A percentile compares a stretch with the other conserved stretches of the same genome.
Evolutionary conservation across 768 basidiomycete genomes (phyloP).

Genomic region (Pilatotrama ljubarskyi): DNA sequence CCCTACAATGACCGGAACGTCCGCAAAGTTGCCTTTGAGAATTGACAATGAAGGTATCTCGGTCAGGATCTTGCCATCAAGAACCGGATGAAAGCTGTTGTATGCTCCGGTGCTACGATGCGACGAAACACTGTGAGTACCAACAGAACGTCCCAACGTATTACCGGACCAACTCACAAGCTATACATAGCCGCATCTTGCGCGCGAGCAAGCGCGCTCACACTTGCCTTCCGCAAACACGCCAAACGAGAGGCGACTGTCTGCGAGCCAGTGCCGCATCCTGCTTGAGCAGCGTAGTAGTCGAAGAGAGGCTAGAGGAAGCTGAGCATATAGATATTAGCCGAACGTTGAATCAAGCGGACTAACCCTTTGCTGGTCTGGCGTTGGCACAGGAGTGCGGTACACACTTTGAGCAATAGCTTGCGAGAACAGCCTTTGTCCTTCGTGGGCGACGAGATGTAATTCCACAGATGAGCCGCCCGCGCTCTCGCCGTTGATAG

Average conservation of each 20-base stretch:
- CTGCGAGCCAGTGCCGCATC: conserved; percentile 41
- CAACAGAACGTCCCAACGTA: background rate
- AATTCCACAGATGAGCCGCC: conserved; percentile 57
- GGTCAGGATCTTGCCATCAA: conserved; percentile 53
- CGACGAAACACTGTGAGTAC: background rate
- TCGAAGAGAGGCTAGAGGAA: conserved; percentile 49
- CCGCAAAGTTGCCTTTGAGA: conserved; percentile 43
- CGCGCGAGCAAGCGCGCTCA: conserved; percentile 53
- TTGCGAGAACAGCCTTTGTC: conserved; percentile 45
- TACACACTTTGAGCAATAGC: conserved; percentile 67
- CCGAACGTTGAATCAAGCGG: background rate
- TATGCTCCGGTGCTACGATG: conserved; percentile 42
- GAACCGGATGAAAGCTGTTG: conserved; percentile 50
- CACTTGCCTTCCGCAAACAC: conserved; percentile 50
- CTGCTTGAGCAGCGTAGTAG: conserved; percentile 49
- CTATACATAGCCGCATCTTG: conserved; percentile 48
- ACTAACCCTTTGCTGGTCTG: conserved; percentile 54
- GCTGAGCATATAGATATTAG: background rate
- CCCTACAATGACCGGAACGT: conserved; percentile 63
- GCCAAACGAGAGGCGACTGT: conserved; percentile 38
- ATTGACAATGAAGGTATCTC: conserved; percentile 52
- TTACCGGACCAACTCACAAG: conserved; percentile 39
- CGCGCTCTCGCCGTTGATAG: conserved; percentile 62
- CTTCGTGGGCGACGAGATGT: conserved; percentile 50
- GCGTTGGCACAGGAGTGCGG: conserved; percentile 49